A percentile compares a stretch with the other conserved stretches of the same genome.
Evolutionary conservation across 257 asterid genomes (phyloP).

Genomic region (Knoxia roxburghii): DNA sequence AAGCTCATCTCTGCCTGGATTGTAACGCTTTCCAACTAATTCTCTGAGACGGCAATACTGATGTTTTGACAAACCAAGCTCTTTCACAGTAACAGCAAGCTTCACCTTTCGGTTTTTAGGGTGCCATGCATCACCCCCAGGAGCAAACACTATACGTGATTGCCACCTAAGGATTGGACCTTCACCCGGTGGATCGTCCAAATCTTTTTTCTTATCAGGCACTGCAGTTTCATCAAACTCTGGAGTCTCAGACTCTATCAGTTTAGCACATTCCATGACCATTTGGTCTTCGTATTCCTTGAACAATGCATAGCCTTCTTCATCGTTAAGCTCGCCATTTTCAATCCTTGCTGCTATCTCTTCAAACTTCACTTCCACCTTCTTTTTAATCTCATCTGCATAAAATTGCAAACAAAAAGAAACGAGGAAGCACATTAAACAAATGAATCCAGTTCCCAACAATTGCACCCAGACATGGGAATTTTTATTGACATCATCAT

Average conservation of each 20-base stretch:
- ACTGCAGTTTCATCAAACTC: slow-evolving; percentile 34
- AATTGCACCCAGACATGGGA: background rate
- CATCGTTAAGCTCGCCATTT: slow-evolving; percentile 64
- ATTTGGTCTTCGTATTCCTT: slow-evolving; percentile 86
- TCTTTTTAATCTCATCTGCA: slow-evolving; percentile 67
- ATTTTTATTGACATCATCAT: background rate
- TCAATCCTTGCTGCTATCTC: slow-evolving; percentile 78
- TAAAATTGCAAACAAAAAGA: background rate
- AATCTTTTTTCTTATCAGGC: slow-evolving; percentile 33
- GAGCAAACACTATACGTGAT: slow-evolving; percentile 71
- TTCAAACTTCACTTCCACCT: slow-evolving; percentile 65
- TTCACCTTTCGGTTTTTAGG: slow-evolving; percentile 83
- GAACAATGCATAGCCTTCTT: slow-evolving; percentile 75
- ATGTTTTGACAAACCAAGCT: slow-evolving; percentile 73
- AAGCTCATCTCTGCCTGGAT: slow-evolving; percentile 91
- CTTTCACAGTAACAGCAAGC: slow-evolving; percentile 75
- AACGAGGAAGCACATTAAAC: background rate
- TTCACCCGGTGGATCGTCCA: slow-evolving; percentile 80
- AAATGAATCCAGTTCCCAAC: background rate
- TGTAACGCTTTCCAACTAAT: slow-evolving; percentile 74
- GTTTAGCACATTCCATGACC: slow-evolving; percentile 61
- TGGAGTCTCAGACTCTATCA: slow-evolving; percentile 58
- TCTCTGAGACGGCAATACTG: slow-evolving; percentile 71
- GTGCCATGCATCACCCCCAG: slow-evolving; percentile 97
- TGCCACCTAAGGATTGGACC: slow-evolving; percentile 91